Conservation (phyloP, 768 basidiomycete genomes). For the Hydnomerulius pinastri region DNA sequence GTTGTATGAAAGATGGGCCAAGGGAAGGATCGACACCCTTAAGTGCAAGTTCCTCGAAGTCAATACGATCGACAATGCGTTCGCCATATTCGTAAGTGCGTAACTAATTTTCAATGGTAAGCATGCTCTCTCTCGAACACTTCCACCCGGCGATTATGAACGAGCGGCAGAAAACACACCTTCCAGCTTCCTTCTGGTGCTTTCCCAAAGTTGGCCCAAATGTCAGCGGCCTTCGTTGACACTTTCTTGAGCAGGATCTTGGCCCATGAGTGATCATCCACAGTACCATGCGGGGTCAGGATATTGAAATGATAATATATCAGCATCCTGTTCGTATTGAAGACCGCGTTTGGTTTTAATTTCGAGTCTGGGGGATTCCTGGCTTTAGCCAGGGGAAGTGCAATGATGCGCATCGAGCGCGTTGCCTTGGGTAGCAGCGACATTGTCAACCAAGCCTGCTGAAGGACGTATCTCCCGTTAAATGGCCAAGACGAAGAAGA, state of each 20-base stretch:
- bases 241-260: constrained; percentile 43
- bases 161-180: constrained; percentile 42
- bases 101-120: constrained; percentile 40
- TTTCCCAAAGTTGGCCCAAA: constrained; percentile 72
- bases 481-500: too few species aligned
- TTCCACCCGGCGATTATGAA: background rate
- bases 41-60: constrained; percentile 79
- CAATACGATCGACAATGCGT: constrained; percentile 66
- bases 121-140: constrained; percentile 2
- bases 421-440: constrained; percentile 13
- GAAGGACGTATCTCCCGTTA: background rate
- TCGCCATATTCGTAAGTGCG: constrained; percentile 66
- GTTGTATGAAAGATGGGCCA: constrained; percentile 50
- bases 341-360: constrained; percentile 5
- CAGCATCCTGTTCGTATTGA: constrained; percentile 23
- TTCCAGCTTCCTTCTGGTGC: constrained; percentile 69
- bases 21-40: constrained; percentile 71
- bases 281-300: constrained; percentile 30
- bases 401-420: constrained; percentile 45
- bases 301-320: constrained; percentile 47
- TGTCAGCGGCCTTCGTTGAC: constrained; percentile 50
- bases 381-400: constrained; percentile 43
- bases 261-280: constrained; percentile 29
- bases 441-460: constrained; percentile 12
- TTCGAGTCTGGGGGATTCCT: constrained; percentile 11